Base-by-base conservation (phyloP, 1,284 basidiomycete genomes). In the Testicularia cyperi region DNA sequence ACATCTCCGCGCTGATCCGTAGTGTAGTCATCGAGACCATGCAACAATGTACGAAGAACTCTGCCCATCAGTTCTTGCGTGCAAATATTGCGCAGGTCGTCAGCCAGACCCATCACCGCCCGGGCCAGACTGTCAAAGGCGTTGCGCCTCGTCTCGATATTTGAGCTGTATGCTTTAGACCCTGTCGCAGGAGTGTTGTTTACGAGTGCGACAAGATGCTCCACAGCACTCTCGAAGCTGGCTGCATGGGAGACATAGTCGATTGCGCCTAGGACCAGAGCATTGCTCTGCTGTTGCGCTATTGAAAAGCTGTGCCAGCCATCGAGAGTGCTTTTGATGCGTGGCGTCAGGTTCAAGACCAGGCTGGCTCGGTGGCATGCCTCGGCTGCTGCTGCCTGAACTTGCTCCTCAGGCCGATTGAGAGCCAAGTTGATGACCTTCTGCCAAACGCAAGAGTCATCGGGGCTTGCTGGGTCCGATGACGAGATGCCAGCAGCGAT, bases 1-100 rank as follows among this genome's bases (percentile, higher is more conserved):
- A 99, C 88, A 72, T 99, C 95, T 5, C 95, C 95, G 46, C 95
- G 83, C 77, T 95, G 88, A 73, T 98, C 95, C 23, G 84, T 85
- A 2, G 90, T 86, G 72, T 97, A 97, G 79, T 99, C 94, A 14
- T 84, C 81, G 28, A 98, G 77, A 2, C 90, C 91, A 12, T 70
- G 72, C 16, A 86, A 77, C 24, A 41, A 45, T n/a, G 29, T 44
- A 14, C 5, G n/a, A 3, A 54, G 18, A 21, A 36, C 28, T 1
- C 7, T 10, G 6, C 8, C 20, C 28, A 51, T 16, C 9, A 38
- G n/a, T 3, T 25, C 19, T 6, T 36, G 12, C 6, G 18, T 46
- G 41, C 37, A 46, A 1, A 44, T 16, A 7, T 24, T 6, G 3
- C 21, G 5, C 13, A 45, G 35, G 2, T 28, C 15, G 22, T 25